These are phyloP conservation scores for Termitomyces sp. DNA, from an alignment of 768 basidiomycete species.

Conservation along the genomic window DNA sequence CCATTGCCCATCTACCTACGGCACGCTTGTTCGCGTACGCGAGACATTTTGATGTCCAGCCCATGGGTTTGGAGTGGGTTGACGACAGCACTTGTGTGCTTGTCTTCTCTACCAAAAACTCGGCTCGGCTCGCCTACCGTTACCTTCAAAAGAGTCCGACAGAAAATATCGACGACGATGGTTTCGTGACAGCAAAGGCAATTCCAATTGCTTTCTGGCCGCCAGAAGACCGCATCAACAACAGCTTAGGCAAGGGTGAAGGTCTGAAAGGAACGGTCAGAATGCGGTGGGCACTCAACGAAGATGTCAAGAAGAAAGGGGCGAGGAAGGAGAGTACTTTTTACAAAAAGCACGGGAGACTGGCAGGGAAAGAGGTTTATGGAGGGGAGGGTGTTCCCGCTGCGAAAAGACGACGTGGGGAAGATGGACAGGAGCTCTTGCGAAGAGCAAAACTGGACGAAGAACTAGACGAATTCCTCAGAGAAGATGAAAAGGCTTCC, in stretches of 20 bases:
- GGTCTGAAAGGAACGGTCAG: constrained; percentile 62
- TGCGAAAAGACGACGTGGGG: constrained; percentile 32
- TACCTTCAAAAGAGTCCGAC: constrained; percentile 46
- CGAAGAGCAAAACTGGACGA: constrained; percentile 51
- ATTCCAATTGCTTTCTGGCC: constrained; percentile 78
- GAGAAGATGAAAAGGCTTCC: constrained; percentile 33
- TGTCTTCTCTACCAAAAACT: constrained; percentile 57
- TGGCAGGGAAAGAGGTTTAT: constrained; percentile 60
- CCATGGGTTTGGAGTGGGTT: constrained; percentile 82
- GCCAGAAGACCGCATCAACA: constrained; percentile 72
- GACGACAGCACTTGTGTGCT: constrained; percentile 81
- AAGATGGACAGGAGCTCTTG: constrained; percentile 27
- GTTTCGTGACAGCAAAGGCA: constrained; percentile 59
- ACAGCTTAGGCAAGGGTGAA: constrained; percentile 64
- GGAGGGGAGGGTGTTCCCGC: constrained; percentile 21
- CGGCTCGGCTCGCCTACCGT: constrained; percentile 50
- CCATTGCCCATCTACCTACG: constrained; percentile 74
- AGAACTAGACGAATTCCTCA: constrained; percentile 69
- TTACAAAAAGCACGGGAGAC: constrained; percentile 68
- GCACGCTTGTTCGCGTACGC: constrained; percentile 78
- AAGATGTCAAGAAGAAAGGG: constrained; percentile 77
- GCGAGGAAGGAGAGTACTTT: constrained; percentile 73
- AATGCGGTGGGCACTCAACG: constrained; percentile 72
- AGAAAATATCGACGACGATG: constrained; percentile 55
- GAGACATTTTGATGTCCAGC: constrained; percentile 70